Evolutionary conservation across 179 eudicot species (phyloP).

Genomic region (Amaranthus tricolor): DNA sequence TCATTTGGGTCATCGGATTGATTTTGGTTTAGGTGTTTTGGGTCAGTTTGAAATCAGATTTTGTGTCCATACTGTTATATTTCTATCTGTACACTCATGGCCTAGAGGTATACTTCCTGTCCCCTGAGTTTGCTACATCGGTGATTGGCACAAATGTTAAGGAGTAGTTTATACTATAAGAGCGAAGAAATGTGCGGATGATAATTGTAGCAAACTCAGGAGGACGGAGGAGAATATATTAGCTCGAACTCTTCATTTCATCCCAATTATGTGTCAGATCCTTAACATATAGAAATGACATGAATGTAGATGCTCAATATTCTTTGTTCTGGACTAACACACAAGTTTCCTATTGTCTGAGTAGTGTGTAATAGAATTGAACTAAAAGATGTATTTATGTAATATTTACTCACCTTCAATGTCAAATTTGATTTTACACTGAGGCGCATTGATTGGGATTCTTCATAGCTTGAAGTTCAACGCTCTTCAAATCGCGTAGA

Average conservation of each 20-base stretch:
- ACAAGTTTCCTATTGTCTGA: not conserved
- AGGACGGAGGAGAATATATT: no score
- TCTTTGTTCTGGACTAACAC: no score
- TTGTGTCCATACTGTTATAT: not conserved
- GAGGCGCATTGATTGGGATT: conserved; percentile 30
- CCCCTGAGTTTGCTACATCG: no score
- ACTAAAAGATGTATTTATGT: not conserved
- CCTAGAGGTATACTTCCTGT: no score
- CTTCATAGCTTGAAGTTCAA: conserved; percentile 63
- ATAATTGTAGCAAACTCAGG: no score
- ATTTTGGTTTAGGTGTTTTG: no score
- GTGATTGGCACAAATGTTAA: no score
- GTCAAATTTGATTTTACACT: conserved; percentile 18
- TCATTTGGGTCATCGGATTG: not conserved
- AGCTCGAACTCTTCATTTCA: not conserved
- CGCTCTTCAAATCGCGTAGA: conserved; percentile 50
- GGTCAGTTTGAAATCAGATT: not conserved
- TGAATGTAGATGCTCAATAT: no score
- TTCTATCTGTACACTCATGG: no score
- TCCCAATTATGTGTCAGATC: not conserved
- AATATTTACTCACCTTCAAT: conserved; percentile 14
- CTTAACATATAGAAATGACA: no score
- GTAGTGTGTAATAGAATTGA: not conserved
- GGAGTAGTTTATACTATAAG: no score
- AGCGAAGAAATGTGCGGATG: no score